Conservation (phyloP, 2,329 filamentous ascomycete species). For the Aureobasidium sp. region DNA sequence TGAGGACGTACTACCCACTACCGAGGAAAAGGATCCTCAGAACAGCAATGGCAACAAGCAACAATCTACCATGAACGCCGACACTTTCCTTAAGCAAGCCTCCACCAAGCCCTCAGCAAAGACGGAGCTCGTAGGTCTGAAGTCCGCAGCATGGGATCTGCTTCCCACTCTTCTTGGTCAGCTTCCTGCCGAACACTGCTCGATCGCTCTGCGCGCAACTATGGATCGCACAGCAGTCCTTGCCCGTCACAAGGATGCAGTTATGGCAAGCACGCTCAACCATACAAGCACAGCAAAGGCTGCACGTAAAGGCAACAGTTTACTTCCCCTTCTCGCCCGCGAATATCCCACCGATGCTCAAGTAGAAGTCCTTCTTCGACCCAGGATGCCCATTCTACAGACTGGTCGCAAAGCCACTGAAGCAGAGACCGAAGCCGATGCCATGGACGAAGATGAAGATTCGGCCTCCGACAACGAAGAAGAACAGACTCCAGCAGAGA, state of each 20-base stretch:
- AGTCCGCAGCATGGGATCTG: conserved; percentile 51
- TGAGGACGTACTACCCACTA: conserved; percentile 56
- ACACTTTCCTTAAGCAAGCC: conserved; percentile 54
- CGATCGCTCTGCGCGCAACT: conserved; percentile 62
- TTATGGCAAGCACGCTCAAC: conserved; percentile 76
- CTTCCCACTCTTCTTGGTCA: conserved; percentile 54
- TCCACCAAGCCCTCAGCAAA: conserved; percentile 19
- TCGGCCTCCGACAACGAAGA: not conserved
- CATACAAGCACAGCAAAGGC: conserved; percentile 55
- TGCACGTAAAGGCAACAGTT: conserved; percentile 49
- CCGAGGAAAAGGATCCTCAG: conserved; percentile 27
- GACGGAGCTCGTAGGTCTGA: conserved; percentile 38
- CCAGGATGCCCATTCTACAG: conserved; percentile 38
- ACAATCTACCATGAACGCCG: conserved; percentile 52
- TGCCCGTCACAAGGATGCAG: conserved; percentile 57
- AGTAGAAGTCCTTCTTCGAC: conserved; percentile 62
- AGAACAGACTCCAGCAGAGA: not conserved
- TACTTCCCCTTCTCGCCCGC: conserved; percentile 69
- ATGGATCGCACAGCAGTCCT: conserved; percentile 77
- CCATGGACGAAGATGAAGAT: conserved; percentile 13
- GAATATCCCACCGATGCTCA: conserved; percentile 54
- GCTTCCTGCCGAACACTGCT: conserved; percentile 58
- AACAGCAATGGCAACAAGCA: conserved; percentile 32
- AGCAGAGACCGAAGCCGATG: conserved; percentile 18
- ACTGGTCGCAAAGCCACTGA: conserved; percentile 15